These are phyloP conservation scores for Speleostelium caveatum DNA, from an alignment of 78 protist species.

Conservation along the genomic window DNA sequence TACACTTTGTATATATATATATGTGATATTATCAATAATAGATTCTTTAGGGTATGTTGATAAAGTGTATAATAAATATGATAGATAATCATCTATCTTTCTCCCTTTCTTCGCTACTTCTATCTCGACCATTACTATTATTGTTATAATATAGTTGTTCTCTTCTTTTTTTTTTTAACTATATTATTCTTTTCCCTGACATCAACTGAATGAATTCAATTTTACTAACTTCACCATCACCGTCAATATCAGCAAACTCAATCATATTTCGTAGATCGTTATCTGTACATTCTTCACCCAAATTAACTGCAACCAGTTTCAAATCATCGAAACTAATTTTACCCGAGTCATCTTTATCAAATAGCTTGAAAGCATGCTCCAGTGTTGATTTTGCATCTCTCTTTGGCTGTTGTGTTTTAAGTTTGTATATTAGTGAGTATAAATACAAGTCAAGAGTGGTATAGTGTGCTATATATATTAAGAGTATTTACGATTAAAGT, in stretches of 20 bases:
- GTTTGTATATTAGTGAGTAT: not conserved
- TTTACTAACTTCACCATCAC: conserved; percentile 52
- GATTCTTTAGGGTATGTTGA: too few relatives aligned
- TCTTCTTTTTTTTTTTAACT: too few relatives aligned
- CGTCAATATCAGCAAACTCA: conserved; percentile 48
- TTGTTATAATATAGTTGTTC: too few relatives aligned
- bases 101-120: too few relatives aligned
- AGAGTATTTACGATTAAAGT: conserved; percentile 4
- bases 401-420: conserved; percentile 20
- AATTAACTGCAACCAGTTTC: conserved; percentile 23
- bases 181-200: not conserved
- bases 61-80: too few relatives aligned
- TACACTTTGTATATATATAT: too few relatives aligned
- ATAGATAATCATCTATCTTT: too few relatives aligned
- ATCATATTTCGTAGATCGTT: conserved; percentile 34
- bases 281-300: conserved; percentile 68
- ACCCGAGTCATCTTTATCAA: conserved; percentile 59
- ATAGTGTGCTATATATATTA: not conserved
- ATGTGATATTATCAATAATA: too few relatives aligned
- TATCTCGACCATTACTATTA: too few relatives aligned
- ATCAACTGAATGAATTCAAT: conserved; percentile 28
- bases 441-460: not conserved
- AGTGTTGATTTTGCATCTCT: conserved; percentile 39
- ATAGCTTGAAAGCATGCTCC: conserved; percentile 66
- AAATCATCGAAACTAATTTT: conserved; percentile 61